Percentiles rank a stretch among this genome's conserved stretches.
phyloP scores from a whole-genome alignment of 306 rosid genomes.

The Myrica gale region DNA sequence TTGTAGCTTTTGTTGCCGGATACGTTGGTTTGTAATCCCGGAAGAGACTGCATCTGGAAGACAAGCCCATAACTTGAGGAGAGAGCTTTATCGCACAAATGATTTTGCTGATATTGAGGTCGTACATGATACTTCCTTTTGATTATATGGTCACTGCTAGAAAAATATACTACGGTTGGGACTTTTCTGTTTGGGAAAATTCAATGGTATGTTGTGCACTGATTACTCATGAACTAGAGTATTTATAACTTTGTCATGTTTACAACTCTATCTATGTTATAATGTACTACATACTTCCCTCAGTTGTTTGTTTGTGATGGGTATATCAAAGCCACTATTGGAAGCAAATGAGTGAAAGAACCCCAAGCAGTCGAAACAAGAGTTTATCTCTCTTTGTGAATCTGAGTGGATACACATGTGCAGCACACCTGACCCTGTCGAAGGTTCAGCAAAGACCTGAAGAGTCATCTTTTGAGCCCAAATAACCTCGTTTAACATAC shows the following conservation, averaged over 20 bases:
- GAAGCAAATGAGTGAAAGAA: neutral
- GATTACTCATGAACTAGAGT: neutral
- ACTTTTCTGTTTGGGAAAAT: neutral
- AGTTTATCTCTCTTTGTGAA: neutral
- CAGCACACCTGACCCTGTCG: neutral
- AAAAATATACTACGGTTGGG: slow-evolving; percentile 14
- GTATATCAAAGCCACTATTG: neutral
- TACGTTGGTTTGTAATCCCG: slow-evolving; percentile 80
- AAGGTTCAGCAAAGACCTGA: neutral
- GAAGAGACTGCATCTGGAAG: slow-evolving; percentile 87
- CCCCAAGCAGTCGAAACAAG: no score
- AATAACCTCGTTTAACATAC: neutral
- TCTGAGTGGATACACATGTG: neutral
- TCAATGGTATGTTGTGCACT: neutral
- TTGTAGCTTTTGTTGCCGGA: slow-evolving; percentile 69
- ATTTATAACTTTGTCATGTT: neutral
- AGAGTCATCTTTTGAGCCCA: neutral
- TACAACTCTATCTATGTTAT: neutral
- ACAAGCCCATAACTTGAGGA: slow-evolving; percentile 80
- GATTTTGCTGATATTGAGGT: slow-evolving; percentile 91
- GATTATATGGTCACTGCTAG: slow-evolving; percentile 4
- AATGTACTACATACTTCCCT: neutral
- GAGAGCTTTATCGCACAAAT: slow-evolving; percentile 82
- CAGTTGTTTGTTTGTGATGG: neutral
- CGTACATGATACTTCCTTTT: slow-evolving; percentile 17